Evolutionary conservation across 305 asterid species (phyloP), one percentile per base, ranked within the genome.

Genomic region (Galium porrigens): DNA sequence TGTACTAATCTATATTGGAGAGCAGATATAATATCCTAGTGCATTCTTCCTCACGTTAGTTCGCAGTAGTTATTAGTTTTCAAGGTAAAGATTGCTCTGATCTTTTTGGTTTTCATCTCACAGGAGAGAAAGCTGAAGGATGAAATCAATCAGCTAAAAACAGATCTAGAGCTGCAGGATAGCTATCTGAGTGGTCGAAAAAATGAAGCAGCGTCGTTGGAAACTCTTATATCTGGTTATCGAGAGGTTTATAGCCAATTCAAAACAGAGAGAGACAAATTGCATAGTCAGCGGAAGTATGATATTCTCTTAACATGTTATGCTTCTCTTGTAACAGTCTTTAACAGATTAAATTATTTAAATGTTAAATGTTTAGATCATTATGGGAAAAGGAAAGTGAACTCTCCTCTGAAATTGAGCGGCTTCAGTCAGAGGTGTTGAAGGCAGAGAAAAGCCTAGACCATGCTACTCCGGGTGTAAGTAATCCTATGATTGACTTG

Each of bases 381-480:
- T 63, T 94, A 81, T 94, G 99, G 99, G 89, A 59, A 69, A 80
- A 73, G 75, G 99, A 94, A 79, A 86, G 78, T 64, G 87, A 87
- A 70, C 80, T 89, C 65, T 61, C 79, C 70, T 72, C 88, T 69
- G 97, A 94, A 73, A 86, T 86, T 77, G 96, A 87, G 69, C 81
- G 74, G 80, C 94, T 87, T 67, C 88, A 83, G 64, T 78, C 91
- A 22, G 99, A 94, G 70, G 90, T 94, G 71, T 83, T 73, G 66
- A 84, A 87, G 83, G 95, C 99, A 60, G 92, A 87, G 84, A 94
- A 89, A 85, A 89, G 85, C 78, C 92, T 94, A 15, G 97, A 94
- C 79, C 95, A 86, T 20, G 96, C 97, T 22, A 94, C 97, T 75
- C 95, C 99, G 51, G 97, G 99, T 65, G 99, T 94, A 76, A 83